Base-by-base conservation (phyloP, 306 rosid species). In the Aeschynomene evenia region DNA sequence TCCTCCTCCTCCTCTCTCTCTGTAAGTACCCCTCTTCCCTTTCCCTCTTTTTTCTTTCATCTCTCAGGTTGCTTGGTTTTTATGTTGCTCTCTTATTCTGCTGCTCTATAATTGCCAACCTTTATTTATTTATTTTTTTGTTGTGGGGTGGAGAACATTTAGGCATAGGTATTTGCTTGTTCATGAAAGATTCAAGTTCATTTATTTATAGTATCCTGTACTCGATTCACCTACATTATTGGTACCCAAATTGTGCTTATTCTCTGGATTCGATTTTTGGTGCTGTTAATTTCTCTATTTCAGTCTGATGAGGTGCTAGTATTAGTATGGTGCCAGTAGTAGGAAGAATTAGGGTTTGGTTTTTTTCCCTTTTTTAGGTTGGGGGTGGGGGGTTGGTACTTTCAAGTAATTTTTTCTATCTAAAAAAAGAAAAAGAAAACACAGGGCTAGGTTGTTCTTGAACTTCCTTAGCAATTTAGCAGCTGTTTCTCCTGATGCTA, bases 1-100 rank as follows among this genome's bases (percentile, higher is more conserved):
- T 51, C 51, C 28, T 72, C 54, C 12, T 71, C 60, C 33, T 85
- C 5, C 77, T 82, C 6, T 33, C 70, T 59, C 74, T 82, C 9
- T 71, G 98, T 89, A 77, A 86, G 96, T 84, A 9, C 15, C 67
- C 78, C 14, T 20, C 66, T 28, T 18, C 24, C 57, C 46, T 79
- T 78, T 79, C 23, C 62, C 50, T 33, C 36, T 4, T 63, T 75
- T 67, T 78, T n/a, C 4, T 62, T 55, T 77, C 78, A 82, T 84
- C 83, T 81, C 37, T 52, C 22, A 8, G 19, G 57, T 55, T 6
- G 10, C 12, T 10, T 4, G 10, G 40, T 39, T 39, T 12, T 1
- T 3, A 33, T 76, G 39, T 63, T 24, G 16, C 23, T 62, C 24
- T 36, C 34, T 49, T 61, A 21, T 21, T 59, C 11, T 58, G 24